Base-by-base conservation (phyloP, 2,329 filamentous ascomycete species). In the Colletotrichum cuscutae region DNA sequence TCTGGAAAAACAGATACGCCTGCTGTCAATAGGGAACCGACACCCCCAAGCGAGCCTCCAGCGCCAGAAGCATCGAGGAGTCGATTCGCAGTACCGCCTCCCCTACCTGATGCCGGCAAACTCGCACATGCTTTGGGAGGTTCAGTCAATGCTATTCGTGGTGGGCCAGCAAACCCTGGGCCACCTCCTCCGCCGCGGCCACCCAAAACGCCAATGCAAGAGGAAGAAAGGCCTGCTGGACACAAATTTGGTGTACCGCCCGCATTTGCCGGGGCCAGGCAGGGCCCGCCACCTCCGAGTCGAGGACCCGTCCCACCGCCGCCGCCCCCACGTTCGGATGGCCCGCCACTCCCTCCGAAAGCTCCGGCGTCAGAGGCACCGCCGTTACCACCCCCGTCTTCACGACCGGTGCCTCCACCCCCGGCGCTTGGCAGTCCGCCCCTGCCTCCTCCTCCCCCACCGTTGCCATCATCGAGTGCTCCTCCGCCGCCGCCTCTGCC, bases 41-140 rank as follows among this genome's bases (percentile, higher is more conserved):
- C 87, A 49, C 90, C 93, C n/a, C 89, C 92, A 35, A 88, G 91
- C 78, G 92, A 94, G 72, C 89, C 92, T 15, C 91, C 92, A 15
- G 94, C 94, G 13, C 90, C 92, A 22, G 76, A 79, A 35, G 81
- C 82, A 19, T 89, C 91, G 26, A 89, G 92, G 64, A 90, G 90
- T 9, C 57, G 72, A 56, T 75, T 75, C 22, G 72, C 69, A 22
- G 74, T 75, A 9, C 97, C 97, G 58, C 97, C 97, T 42, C 94
- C 96, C 2, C 84, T 98, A 72, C 91, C 94, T 68, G 95, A 98
- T 81, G 97, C 97, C 71, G 97, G 97, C 49, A 97, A 94, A 82
- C 97, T 91, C 79, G 95, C 93, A 4, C 87, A 92, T 83, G 85
- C 79, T 82, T 54, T 85, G 76, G 79, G 82, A 80, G 15, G 79